Evolutionary conservation across 768 basidiomycete species (phyloP).

Genomic region (Lactifluus echinatus): DNA sequence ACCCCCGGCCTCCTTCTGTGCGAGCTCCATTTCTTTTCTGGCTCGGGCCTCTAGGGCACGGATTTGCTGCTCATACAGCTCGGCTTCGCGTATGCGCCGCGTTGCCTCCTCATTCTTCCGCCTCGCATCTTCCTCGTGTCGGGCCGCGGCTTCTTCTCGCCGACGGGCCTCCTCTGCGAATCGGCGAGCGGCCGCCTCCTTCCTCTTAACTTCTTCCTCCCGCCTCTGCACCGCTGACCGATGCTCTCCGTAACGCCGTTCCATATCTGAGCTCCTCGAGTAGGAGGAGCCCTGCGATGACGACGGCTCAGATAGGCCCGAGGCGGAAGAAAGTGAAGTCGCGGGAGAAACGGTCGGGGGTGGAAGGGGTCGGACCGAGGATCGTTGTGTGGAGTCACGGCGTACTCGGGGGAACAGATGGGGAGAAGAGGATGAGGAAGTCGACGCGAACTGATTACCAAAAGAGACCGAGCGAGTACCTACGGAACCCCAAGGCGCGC

Average conservation of each 20-base stretch:
- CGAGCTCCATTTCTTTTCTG: slow-evolving; percentile 2
- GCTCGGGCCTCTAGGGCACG: background rate
- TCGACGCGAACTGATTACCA: background rate
- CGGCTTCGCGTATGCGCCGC: slow-evolving; percentile 9
- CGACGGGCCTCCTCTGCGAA: slow-evolving; percentile 11
- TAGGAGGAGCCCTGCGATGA: background rate
- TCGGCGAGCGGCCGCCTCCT: slow-evolving; percentile 2
- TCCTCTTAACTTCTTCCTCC: slow-evolving; percentile 10
- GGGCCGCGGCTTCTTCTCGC: slow-evolving; percentile 12
- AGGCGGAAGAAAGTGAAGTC: slow-evolving; percentile 4
- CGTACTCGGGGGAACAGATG: slow-evolving; percentile 3
- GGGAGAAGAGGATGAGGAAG: background rate
- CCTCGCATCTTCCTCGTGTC: slow-evolving; percentile 9
- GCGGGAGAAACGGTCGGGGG: background rate
- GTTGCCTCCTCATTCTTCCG: slow-evolving; percentile 13
- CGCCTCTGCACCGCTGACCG: background rate
- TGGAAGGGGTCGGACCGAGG: background rate
- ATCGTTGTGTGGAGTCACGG: slow-evolving; percentile 4
- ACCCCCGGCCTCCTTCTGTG: slow-evolving; percentile 1
- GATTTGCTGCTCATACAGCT: slow-evolving; percentile 7
- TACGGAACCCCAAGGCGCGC: background rate
- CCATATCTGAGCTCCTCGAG: background rate
- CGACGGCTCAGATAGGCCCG: slow-evolving; percentile 1
- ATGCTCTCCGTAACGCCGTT: slow-evolving; percentile 7
- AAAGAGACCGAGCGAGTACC: background rate